phyloP scores from a whole-genome alignment of 176 grass and related monocot species.

The Avena insularis region DNA sequence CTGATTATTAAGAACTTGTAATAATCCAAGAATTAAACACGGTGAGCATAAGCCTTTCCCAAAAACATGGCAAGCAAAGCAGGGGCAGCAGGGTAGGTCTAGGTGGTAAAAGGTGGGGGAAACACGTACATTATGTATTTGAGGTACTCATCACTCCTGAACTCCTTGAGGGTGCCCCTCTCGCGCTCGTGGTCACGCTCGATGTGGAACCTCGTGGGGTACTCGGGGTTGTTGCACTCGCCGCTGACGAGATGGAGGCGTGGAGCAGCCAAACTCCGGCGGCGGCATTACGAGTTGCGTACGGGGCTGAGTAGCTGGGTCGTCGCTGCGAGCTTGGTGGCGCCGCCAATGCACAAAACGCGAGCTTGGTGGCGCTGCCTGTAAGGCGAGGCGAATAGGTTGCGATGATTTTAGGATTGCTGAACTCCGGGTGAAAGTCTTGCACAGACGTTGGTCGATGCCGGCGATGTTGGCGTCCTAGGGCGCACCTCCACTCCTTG shows the following conservation, averaged over 20 bases:
- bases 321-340: no score
- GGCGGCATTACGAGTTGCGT: no score
- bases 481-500: no score
- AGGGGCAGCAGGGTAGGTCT: background rate
- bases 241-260: slow-evolving; percentile 54
- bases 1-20: background rate
- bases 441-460: no score
- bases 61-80: background rate
- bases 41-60: background rate
- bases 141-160: slow-evolving; percentile 65
- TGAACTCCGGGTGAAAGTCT: background rate
- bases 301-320: no score
- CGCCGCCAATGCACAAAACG: no score
- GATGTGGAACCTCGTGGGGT: slow-evolving; percentile 83
- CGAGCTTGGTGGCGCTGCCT: no score
- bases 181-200: slow-evolving; percentile 82
- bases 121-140: slow-evolving; percentile 65
- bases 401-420: background rate
- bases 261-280: no score
- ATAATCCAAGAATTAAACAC: background rate
- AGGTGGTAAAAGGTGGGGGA: no score
- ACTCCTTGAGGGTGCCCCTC: slow-evolving; percentile 64
- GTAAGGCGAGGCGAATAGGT: background rate
- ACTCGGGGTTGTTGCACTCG: slow-evolving; percentile 71
- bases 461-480: no score